phyloP scores from a whole-genome alignment of 208 protist genomes.

The Endotrypanum monterogeii region DNA sequence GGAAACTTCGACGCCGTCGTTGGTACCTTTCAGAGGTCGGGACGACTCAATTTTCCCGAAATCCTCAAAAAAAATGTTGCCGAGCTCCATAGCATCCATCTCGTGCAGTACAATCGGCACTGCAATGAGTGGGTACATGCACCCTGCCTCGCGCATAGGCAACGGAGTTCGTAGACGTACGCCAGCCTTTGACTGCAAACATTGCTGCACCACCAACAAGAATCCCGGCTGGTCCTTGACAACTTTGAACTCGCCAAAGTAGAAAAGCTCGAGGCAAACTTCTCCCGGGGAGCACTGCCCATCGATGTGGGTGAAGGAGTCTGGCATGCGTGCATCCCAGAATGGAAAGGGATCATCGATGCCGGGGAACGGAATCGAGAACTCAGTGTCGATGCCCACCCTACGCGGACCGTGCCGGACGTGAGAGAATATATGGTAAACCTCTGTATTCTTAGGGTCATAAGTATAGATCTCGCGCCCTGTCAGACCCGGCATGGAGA shows the following conservation, averaged over 20 bases:
- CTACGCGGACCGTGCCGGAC: conserved; percentile 59
- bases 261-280: conserved; percentile 79
- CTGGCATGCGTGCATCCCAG: conserved; percentile 72
- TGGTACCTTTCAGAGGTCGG: conserved; percentile 4
- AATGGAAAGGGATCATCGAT: conserved; percentile 59
- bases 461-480: conserved; percentile 27
- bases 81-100: conserved; percentile 72
- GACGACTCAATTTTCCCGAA: conserved; percentile 49
- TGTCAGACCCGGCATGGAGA: conserved; percentile 42
- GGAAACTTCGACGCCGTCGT: conserved; percentile 22
- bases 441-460: conserved; percentile 47
- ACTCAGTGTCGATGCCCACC: conserved; percentile 51
- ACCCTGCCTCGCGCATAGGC: conserved; percentile 72
- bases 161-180: conserved; percentile 52
- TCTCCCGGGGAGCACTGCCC: conserved; percentile 47
- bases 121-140: conserved; percentile 82
- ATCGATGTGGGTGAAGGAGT: conserved; percentile 32
- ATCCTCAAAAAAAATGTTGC: conserved; percentile 70
- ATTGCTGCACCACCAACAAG: conserved; percentile 39
- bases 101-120: conserved; percentile 62
- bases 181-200: conserved; percentile 49
- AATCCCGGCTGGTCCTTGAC: conserved; percentile 58
- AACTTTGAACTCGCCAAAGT: conserved; percentile 70
- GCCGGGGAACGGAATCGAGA: conserved; percentile 62
- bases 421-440: conserved; percentile 54